A percentile compares a stretch with the other conserved stretches of the same genome.
These are phyloP conservation scores for Zancudomyces culisetae DNA, from an alignment of 371 early-diverging fungal species.

Conservation along the genomic window DNA sequence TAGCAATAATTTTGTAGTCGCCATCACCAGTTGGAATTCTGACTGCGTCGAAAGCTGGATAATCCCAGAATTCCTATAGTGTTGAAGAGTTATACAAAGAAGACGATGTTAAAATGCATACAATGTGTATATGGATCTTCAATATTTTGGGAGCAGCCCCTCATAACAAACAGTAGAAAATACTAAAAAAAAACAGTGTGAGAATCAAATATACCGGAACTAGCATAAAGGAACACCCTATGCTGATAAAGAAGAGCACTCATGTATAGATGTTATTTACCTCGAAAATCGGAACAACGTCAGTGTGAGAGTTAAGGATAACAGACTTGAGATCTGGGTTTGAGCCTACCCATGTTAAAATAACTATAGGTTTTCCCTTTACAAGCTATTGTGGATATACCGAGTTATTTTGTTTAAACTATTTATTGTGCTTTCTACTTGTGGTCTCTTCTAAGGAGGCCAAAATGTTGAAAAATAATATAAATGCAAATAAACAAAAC, in stretches of 20 bases:
- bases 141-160: too few relatives aligned
- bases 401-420: background rate
- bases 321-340: slow-evolving; percentile 33
- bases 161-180: too few relatives aligned
- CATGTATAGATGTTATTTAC: background rate
- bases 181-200: too few relatives aligned
- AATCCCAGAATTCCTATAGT: slow-evolving; percentile 37
- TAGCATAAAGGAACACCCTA: too few relatives aligned
- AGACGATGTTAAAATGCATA: slow-evolving; percentile 17
- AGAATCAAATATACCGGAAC: too few relatives aligned
- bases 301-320: slow-evolving; percentile 61
- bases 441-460: background rate
- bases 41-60: slow-evolving; percentile 52
- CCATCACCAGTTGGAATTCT: slow-evolving; percentile 26
- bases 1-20: slow-evolving; percentile 46
- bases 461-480: background rate
- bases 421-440: background rate
- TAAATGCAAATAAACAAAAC: background rate
- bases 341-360: slow-evolving; percentile 40
- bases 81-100: background rate
- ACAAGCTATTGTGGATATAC: slow-evolving; percentile 22
- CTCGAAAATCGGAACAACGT: slow-evolving; percentile 65
- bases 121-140: too few relatives aligned
- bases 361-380: slow-evolving; percentile 43
- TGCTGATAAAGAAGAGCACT: background rate